Base-by-base conservation (phyloP, 192 early-diverging fungal species). In the Backusella morwellensis region DNA sequence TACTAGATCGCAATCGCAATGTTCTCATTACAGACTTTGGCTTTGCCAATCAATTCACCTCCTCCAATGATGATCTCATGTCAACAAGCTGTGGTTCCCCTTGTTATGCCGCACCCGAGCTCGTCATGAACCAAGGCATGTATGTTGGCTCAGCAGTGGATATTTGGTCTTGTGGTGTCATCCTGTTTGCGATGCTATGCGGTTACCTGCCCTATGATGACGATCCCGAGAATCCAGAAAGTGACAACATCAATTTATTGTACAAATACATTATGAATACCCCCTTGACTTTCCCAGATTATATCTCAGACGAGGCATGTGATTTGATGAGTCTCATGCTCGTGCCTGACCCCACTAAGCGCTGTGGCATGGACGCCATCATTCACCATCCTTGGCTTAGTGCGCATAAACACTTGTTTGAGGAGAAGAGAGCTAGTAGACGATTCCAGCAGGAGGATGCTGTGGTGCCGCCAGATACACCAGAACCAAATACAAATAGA, bases 21-120 rank as follows among this genome's bases (percentile, higher is more conserved):
- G 91, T 99, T 66, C 93, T 97, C 75, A 98, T 99, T 82, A 97
- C 98, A 8, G 98, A 99, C 81, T 99, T 99, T 92, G 98, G 98
- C 14, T 99, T 99, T 84, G 97, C 98, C 19, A 98, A 97, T 76
- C 92, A 94, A 85, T 94, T 95, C 63, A 84, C 88, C 19, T 87
- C 87, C 12, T 86, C 93, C 1, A 84, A 87, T 77, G 89, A 90
- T 81, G 93, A 94, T 80, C 83, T 98, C 70, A 92, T 99, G 90
- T 86, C 93, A 6, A 99, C 98, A 7, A 95, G 93, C 40, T 99
- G 98, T 82, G 98, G 98, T 15, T 97, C 95, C 72, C 98, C 98
- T 29, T 98, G 97, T 82, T 99, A 99, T 82, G 98, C 98, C 3
- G 98, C 98, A 7, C 98, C 98, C 2, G 98, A 99, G 83, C 90